Conservation (phyloP, 345 rosid genomes). For the Tarenaya hassleriana region DNA sequence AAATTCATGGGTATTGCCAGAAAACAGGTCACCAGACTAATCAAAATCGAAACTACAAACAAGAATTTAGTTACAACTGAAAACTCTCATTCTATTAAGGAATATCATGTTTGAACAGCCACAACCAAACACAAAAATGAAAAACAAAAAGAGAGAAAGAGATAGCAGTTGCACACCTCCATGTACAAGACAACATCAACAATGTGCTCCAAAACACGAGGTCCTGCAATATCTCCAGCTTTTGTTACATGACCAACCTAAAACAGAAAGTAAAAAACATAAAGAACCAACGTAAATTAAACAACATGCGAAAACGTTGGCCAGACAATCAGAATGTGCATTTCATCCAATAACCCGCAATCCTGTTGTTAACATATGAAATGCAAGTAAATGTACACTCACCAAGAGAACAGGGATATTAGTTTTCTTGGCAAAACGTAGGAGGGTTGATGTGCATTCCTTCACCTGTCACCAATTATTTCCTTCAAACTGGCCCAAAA, state of each 20-base stretch:
- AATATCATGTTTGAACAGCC: constrained; percentile 6
- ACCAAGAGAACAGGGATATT: constrained; percentile 84
- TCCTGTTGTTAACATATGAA: too few relatives aligned
- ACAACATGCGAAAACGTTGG: neutral
- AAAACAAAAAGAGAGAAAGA: constrained; percentile 19
- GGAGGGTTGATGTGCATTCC: constrained; percentile 80
- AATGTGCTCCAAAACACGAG: constrained; percentile 95
- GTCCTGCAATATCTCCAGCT: constrained; percentile 94
- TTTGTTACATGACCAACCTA: constrained; percentile 93
- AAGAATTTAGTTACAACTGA: constrained; percentile 3
- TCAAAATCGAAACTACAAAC: constrained; percentile 7
- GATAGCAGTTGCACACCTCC: constrained; percentile 60
- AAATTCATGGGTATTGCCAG: neutral
- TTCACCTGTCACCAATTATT: constrained; percentile 50
- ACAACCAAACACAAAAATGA: too few relatives aligned
- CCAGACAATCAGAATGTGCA: neutral
- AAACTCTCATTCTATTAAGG: neutral
- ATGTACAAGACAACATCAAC: constrained; percentile 91
- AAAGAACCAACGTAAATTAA: constrained; percentile 10
- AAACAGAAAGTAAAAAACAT: constrained; percentile 19
- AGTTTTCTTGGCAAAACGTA: constrained; percentile 84
- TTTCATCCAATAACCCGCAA: too few relatives aligned
- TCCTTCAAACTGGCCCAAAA: constrained; percentile 7
- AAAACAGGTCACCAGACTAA: constrained; percentile 11
- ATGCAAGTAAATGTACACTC: constrained; percentile 27